Conservation (phyloP, 768 basidiomycete species). For the Pholiota microspora region DNA sequence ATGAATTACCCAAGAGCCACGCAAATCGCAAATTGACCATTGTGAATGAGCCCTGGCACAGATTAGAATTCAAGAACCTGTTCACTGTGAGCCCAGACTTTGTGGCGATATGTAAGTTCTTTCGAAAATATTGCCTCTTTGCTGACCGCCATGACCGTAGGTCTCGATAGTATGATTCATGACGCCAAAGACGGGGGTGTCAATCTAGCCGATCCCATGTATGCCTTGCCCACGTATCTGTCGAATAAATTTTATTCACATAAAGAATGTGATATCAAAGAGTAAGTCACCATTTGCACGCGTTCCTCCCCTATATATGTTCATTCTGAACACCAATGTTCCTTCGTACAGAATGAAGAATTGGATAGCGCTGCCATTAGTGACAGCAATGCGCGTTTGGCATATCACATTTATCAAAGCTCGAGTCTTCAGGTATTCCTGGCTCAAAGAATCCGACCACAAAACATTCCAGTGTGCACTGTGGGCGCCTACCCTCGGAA, state of each 20-base stretch:
- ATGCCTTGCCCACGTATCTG: slow-evolving; percentile 7
- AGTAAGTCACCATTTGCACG: slow-evolving; percentile 8
- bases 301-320: background rate
- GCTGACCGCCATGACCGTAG: slow-evolving; percentile 1
- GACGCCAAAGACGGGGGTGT: background rate
- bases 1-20: slow-evolving; percentile 36
- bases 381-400: slow-evolving; percentile 19
- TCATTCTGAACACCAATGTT: slow-evolving; percentile 6
- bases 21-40: slow-evolving; percentile 37
- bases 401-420: slow-evolving; percentile 6
- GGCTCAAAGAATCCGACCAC: slow-evolving; percentile 1
- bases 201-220: background rate
- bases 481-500: slow-evolving; percentile 8
- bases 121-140: background rate
- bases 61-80: slow-evolving; percentile 45
- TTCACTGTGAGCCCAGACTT: slow-evolving; percentile 23
- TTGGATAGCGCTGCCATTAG: slow-evolving; percentile 16
- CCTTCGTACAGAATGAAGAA: slow-evolving; percentile 15
- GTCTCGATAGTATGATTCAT: slow-evolving; percentile 5
- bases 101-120: slow-evolving; percentile 1
- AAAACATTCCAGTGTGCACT: slow-evolving; percentile 18
- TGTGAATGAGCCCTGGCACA: slow-evolving; percentile 47
- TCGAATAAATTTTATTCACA: slow-evolving; percentile 7
- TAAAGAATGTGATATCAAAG: slow-evolving; percentile 26
- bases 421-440: slow-evolving; percentile 8